These are phyloP conservation scores for Phytophthora sp. DNA, from an alignment of 352 stramenopile genomes.

Conservation along the genomic window DNA sequence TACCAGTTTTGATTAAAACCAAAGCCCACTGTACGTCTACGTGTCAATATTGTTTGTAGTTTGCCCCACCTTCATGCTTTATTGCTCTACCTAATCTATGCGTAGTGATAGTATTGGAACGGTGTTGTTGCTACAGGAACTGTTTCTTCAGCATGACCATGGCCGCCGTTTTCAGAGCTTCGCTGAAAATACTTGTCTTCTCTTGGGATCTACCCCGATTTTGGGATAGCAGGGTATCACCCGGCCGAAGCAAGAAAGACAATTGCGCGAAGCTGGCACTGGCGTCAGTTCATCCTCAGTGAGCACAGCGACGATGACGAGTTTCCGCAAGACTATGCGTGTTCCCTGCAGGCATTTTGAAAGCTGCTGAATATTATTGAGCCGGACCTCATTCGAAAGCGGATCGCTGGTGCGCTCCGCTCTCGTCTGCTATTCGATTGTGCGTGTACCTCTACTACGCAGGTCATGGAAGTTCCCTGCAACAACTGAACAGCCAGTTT, in stretches of 20 bases:
- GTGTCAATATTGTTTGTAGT: too few species aligned
- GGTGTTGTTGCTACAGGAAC: too few species aligned
- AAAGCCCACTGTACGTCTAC: too few species aligned
- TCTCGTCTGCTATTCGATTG: neutral
- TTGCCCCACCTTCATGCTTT: too few species aligned
- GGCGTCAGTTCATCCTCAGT: neutral
- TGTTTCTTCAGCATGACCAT: too few species aligned
- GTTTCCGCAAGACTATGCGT: neutral
- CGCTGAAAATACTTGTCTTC: too few species aligned
- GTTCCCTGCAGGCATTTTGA: neutral
- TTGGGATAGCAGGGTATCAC: neutral
- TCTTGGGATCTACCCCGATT: too few species aligned
- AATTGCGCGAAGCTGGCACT: neutral
- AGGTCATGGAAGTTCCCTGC: neutral
- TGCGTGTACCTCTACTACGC: neutral
- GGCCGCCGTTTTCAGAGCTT: too few species aligned
- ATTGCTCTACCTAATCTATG: too few species aligned
- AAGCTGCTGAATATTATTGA: neutral
- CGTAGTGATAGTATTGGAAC: too few species aligned
- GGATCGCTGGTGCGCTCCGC: neutral
- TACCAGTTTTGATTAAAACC: too few species aligned
- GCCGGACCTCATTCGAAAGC: neutral
- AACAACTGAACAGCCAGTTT: neutral
- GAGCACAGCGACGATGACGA: neutral
- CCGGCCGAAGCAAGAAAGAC: neutral